Base-by-base conservation (phyloP, 139 green algal genomes). In the Tetradesmus lagerheimii region DNA sequence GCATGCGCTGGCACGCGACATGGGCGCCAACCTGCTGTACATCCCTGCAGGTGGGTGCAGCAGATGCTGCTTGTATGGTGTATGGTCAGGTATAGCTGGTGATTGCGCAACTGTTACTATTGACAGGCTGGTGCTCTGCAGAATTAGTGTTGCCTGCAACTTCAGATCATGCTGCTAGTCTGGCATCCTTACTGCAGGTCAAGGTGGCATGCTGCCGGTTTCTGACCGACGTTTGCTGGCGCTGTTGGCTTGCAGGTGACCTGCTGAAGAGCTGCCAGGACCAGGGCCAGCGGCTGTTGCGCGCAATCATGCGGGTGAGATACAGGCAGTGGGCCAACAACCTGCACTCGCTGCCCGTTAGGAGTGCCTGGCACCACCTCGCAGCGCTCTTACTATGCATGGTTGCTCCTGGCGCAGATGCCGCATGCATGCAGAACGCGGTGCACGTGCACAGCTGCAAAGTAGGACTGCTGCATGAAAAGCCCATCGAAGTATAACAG, bases 231-330 rank as follows among this genome's bases (percentile, higher is more conserved):
- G n/a, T n/a, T n/a, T n/a, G n/a, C n/a, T n/a, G n/a, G n/a, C n/a
- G n/a, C n/a, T n/a, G n/a, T 31, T 71, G 57, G 11, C 57, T 25
- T 81, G 75, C 75, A 53, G 38, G 74, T 12, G 85, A 89, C 18
- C 31, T 89, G 85, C 34, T 89, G 12, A 83, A 80, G 38, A 83
- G n/a, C 43, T 75, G 34, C n/a, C 85, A 89, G 71, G n/a, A 89
- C 3, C 29, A 89, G 29, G 74, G 85, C 35, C 85, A 89, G 25
- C 29, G 34, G n/a, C 71, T 89, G 45, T 45, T 89, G 74, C 34
- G 85, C 12, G 85, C 71, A 53, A 66, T 89, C 5, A 82, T 89
- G 25, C 71, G 41, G 85, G 85, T 89, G 37, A 34, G 35, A 45
- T 39, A 5, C 75, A 39, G 20, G 15, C 35, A 25, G n/a, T 45